Evolutionary conservation across 805 yeast genomes (phyloP), one percentile per base, ranked within the genome.

Genomic region (Candida broadrunensis): DNA sequence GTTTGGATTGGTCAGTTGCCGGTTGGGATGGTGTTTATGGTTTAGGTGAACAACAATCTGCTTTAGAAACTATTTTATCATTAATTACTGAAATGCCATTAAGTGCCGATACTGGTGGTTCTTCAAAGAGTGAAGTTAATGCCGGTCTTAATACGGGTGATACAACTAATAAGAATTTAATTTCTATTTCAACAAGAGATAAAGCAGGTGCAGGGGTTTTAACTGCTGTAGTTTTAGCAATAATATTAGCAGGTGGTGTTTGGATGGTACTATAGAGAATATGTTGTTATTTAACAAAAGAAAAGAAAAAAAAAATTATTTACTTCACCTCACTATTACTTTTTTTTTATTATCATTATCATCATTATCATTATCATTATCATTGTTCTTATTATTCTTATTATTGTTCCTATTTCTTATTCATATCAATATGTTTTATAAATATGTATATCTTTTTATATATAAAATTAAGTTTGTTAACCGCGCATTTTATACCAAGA

Each of bases 131-230:
- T 25, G 54, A 67, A 42, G 58, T 60, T 3, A 59, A 61, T 13
- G 73, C 73, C 2, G 72, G 72, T 8, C 42, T 48, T 6, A 56
- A 63, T 45, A 49, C 75, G 2, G 61, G 49, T 25, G 63, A 72
- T 14, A 48, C 66, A 5, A 59, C 66, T 24, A 73, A 73, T 43
- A 41, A 44, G 32, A 73, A 77, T 49, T 57, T 55, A 34, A 59
- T 83, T 36, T 64, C 59, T 1, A 78, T 89, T 33, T 67, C 79
- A 1, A 60, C 68, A 0, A 80, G 77, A 44, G 96, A 88, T 54
- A 79, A 75, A 53, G 96, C 88, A 1, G 98, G 98, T 40, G 97
- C 97, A 2, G 96, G 95, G 30, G 70, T 89, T 15, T 60, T 88
- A 35, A 91, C 99, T 0, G 95, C 91, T 1, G 65, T 88, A 3